Percentiles rank a stretch among this genome's conserved stretches.
These are phyloP conservation scores for Pyrenopolyporus hunteri DNA, from an alignment of 495 filamentous ascomycete species.

Conservation along the genomic window DNA sequence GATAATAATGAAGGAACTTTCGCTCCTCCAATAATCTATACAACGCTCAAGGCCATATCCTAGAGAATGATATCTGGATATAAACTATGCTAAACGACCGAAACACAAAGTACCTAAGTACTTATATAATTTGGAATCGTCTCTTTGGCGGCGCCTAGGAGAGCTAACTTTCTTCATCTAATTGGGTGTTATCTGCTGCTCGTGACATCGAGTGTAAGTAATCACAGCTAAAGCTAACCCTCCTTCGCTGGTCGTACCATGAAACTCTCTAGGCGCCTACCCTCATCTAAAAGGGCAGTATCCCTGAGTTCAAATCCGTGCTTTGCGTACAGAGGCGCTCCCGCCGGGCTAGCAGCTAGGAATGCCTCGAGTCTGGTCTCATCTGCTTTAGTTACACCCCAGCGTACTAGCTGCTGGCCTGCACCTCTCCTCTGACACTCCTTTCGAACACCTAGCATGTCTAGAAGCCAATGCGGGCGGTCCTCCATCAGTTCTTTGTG, in stretches of 20 bases:
- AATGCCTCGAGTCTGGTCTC: constrained; percentile 52
- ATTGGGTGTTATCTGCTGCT: no score
- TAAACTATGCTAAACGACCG: no score
- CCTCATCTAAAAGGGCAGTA: constrained; percentile 42
- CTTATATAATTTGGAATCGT: no score
- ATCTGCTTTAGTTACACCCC: constrained; percentile 59
- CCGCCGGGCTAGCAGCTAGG: constrained; percentile 60
- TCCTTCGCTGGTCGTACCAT: constrained; percentile 37
- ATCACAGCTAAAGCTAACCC: not conserved
- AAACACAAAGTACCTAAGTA: no score
- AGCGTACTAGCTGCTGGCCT: constrained; percentile 54
- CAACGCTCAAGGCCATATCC: no score
- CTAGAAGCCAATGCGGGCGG: constrained; percentile 51
- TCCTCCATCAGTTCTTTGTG: constrained; percentile 44
- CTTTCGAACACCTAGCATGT: constrained; percentile 54
- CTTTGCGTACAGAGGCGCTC: constrained; percentile 59
- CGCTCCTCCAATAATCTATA: no score
- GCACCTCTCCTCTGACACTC: constrained; percentile 58
- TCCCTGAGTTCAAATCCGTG: constrained; percentile 58
- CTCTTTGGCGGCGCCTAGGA: no score
- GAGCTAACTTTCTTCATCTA: no score
- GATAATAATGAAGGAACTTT: no score
- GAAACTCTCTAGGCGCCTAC: constrained; percentile 39
- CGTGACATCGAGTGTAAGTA: no score
- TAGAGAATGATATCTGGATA: no score